phyloP scores from a whole-genome alignment of 768 basidiomycete genomes.

The Lepiota venenata region DNA sequence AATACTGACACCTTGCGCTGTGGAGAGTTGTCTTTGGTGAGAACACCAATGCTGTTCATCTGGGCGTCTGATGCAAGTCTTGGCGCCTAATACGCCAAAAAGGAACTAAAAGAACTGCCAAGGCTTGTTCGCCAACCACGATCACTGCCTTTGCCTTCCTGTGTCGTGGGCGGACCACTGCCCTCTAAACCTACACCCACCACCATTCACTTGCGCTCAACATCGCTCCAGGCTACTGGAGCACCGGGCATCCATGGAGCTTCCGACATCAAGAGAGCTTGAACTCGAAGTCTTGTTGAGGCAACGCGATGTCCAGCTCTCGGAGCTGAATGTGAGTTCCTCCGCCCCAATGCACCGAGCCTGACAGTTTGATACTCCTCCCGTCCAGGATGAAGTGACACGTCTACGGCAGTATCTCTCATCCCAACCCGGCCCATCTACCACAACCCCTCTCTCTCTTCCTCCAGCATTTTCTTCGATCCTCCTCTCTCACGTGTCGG shows the following conservation, averaged over 20 bases:
- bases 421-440: conserved; percentile 55
- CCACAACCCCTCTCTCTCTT: conserved; percentile 61
- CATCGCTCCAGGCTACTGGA: background rate
- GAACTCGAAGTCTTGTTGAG: conserved; percentile 80
- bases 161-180: conserved; percentile 9
- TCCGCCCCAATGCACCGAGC: background rate
- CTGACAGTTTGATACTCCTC: conserved; percentile 14
- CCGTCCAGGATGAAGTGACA: conserved; percentile 65
- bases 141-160: conserved; percentile 8
- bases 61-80: conserved; percentile 4
- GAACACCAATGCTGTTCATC: too few species aligned
- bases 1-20: too few species aligned
- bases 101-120: conserved; percentile 16
- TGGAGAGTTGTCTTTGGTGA: too few species aligned
- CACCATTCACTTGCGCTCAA: conserved; percentile 11
- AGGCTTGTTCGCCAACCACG: conserved; percentile 12
- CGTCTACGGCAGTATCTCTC: conserved; percentile 64
- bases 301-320: conserved; percentile 68
- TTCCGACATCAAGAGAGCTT: conserved; percentile 73
- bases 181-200: conserved; percentile 6
- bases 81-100: conserved; percentile 8
- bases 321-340: conserved; percentile 64
- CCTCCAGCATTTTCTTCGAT: conserved; percentile 70
- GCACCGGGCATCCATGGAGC: conserved; percentile 43
- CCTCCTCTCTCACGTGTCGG: conserved; percentile 63